phyloP scores from a whole-genome alignment of 2,329 filamentous ascomycete species.

The Aciculosporium take region DNA sequence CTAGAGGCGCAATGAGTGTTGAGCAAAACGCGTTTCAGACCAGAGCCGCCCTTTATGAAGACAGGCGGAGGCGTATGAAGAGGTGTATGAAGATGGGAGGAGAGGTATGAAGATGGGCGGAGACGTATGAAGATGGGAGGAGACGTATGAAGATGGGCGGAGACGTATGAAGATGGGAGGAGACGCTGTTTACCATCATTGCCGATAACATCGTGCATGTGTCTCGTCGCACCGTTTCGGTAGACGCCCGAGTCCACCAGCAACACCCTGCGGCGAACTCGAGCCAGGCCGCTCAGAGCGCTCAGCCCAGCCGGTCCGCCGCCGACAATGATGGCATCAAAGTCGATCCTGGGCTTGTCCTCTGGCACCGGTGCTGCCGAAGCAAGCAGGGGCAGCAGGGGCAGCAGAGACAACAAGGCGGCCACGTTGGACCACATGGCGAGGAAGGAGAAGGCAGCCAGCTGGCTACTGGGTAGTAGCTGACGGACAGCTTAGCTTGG shows the following conservation, averaged over 20 bases:
- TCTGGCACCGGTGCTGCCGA: conserved; percentile 6
- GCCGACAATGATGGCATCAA: conserved; percentile 43
- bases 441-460: no score
- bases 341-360: conserved; percentile 15
- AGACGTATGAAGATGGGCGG: no score
- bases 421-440: conserved; percentile 9
- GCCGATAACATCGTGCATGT: conserved; percentile 48
- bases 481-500: no score
- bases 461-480: no score
- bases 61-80: background rate
- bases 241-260: conserved; percentile 45
- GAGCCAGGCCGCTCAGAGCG: conserved; percentile 41
- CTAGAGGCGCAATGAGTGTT: conserved; percentile 17
- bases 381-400: conserved; percentile 9
- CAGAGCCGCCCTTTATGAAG: no score
- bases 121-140: background rate
- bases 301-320: conserved; percentile 42
- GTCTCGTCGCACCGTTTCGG: conserved; percentile 39
- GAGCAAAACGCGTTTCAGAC: background rate
- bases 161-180: background rate
- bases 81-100: background rate
- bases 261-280: conserved; percentile 39
- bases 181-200: conserved; percentile 34
- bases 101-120: no score
- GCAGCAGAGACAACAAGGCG: conserved; percentile 5